Conservation (phyloP, 2,329 filamentous ascomycete species). For the Neonectria sp. region DNA sequence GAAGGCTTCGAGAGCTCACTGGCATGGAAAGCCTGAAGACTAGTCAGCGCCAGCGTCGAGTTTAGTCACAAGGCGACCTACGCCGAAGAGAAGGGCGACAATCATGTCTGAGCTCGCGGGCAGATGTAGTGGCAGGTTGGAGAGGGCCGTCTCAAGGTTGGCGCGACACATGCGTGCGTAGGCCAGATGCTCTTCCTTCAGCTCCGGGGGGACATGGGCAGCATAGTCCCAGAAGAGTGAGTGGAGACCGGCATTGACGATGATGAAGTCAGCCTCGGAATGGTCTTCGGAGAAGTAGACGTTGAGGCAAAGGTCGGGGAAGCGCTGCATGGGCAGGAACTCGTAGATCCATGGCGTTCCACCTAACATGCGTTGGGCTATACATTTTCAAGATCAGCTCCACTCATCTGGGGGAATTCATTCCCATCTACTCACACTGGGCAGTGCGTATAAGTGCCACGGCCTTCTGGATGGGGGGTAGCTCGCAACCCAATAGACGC, state of each 20-base stretch:
- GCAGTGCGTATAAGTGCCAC: conserved; percentile 36
- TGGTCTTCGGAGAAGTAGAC: conserved; percentile 52
- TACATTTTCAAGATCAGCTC: not conserved
- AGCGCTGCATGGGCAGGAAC: conserved; percentile 47
- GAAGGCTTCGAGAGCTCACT: conserved; percentile 53
- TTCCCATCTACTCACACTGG: conserved; percentile 30
- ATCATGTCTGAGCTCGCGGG: conserved; percentile 48
- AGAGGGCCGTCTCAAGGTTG: conserved; percentile 52
- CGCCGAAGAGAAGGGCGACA: conserved; percentile 41
- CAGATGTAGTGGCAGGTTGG: conserved; percentile 50
- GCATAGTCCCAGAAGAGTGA: conserved; percentile 48
- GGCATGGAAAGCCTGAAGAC: conserved; percentile 46
- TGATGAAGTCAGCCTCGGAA: conserved; percentile 52
- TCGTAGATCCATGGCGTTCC: conserved; percentile 46
- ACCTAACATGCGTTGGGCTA: conserved; percentile 12
- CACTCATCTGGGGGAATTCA: not conserved
- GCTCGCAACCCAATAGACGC: conserved; percentile 28
- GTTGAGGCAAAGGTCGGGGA: conserved; percentile 50
- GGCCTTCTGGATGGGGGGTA: conserved; percentile 42
- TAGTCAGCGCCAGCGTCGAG: no score
- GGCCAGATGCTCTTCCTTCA: conserved; percentile 35
- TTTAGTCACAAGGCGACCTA: conserved; percentile 8
- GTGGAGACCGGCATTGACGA: conserved; percentile 49
- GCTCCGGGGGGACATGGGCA: not conserved
- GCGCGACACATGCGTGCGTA: conserved; percentile 43